phyloP scores from a whole-genome alignment of 2,329 filamentous ascomycete genomes.

The Colletotrichum falcatum region DNA sequence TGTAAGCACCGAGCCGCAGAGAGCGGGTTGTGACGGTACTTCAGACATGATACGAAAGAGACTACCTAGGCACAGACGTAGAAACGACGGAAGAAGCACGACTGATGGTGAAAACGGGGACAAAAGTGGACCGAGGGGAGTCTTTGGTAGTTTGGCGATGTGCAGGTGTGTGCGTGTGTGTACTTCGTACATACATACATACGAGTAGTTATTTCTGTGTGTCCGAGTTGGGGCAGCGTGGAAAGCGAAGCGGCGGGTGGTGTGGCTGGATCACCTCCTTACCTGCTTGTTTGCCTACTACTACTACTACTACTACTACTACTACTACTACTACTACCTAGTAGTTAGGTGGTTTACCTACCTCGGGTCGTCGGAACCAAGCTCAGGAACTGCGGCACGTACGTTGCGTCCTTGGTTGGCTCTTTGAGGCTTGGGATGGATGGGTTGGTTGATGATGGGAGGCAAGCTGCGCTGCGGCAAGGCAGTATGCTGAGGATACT shows the following conservation, averaged over 20 bases:
- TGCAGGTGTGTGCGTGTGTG: conserved; percentile 16
- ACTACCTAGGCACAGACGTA: conserved; percentile 10
- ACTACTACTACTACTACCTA: no score
- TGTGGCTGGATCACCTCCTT: no score
- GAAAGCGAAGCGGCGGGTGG: no score
- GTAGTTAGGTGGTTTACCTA: no score
- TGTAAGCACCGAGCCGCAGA: conserved; percentile 23
- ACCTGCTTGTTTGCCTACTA: no score
- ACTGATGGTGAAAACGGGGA: conserved; percentile 25
- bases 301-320: no score
- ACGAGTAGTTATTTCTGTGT: background rate
- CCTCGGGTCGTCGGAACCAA: background rate
- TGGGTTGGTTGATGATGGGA: conserved; percentile 2
- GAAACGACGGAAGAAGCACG: conserved; percentile 25
- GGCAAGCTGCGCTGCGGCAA: conserved; percentile 26
- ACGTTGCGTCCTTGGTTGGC: conserved; percentile 14
- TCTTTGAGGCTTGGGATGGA: conserved; percentile 9
- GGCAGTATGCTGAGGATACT: background rate
- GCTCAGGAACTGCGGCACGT: conserved; percentile 13
- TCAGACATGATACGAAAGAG: background rate
- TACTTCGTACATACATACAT: no score
- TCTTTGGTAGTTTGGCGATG: conserved; percentile 24
- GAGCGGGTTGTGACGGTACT: background rate
- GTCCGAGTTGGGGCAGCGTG: conserved; percentile 1
- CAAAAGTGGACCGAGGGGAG: conserved; percentile 26